These are phyloP conservation scores for Botrytis porri DNA, from an alignment of 2,329 filamentous ascomycete species.

Conservation along the genomic window DNA sequence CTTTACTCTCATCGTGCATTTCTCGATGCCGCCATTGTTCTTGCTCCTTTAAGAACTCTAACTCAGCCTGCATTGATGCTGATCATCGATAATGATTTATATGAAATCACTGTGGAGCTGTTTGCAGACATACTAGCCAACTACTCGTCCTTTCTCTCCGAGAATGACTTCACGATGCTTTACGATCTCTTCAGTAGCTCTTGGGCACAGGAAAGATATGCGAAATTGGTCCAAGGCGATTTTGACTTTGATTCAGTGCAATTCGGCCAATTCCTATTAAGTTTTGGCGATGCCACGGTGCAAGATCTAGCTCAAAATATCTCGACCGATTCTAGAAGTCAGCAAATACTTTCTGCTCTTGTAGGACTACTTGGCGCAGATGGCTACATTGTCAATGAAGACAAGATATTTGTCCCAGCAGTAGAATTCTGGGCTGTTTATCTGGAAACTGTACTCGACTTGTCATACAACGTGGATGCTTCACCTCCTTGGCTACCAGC, in stretches of 20 bases:
- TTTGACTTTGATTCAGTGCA: slow-evolving; percentile 62
- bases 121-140: slow-evolving; percentile 64
- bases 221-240: slow-evolving; percentile 55
- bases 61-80: slow-evolving; percentile 59
- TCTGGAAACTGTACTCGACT: slow-evolving; percentile 65
- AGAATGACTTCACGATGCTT: slow-evolving; percentile 56
- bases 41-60: slow-evolving; percentile 58
- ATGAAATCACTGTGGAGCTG: slow-evolving; percentile 59
- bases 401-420: slow-evolving; percentile 68
- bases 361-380: slow-evolving; percentile 62
- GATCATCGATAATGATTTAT: slow-evolving; percentile 56
- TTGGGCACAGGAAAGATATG: slow-evolving; percentile 57
- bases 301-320: slow-evolving; percentile 55
- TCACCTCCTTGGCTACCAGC: slow-evolving; percentile 54
- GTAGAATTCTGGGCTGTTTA: slow-evolving; percentile 81
- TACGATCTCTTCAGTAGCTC: slow-evolving; percentile 57
- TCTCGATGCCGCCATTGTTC: slow-evolving; percentile 53
- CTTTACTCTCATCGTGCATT: slow-evolving; percentile 67
- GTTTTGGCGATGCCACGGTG: slow-evolving; percentile 65
- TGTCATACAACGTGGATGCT: slow-evolving; percentile 50
- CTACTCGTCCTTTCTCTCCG: slow-evolving; percentile 60
- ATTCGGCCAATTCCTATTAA: slow-evolving; percentile 64
- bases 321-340: slow-evolving; percentile 46
- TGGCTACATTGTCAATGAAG: slow-evolving; percentile 67
- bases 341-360: slow-evolving; percentile 55